Evolutionary conservation across 306 rosid species (phyloP).

Genomic region (Vigna angularis): DNA sequence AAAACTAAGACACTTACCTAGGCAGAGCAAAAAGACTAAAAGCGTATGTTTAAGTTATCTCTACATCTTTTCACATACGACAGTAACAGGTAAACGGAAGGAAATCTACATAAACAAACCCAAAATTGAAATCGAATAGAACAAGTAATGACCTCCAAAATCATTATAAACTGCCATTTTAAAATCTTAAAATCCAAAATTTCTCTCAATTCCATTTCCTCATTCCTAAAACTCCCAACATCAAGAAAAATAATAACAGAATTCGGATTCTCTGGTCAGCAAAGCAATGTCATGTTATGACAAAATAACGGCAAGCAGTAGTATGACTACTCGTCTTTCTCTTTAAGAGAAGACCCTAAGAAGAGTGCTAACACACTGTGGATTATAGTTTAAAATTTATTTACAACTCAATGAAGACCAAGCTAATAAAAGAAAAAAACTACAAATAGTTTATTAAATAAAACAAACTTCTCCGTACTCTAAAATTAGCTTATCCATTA

Average conservation of each 20-base stretch:
- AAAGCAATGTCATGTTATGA: background rate
- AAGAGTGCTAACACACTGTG: background rate
- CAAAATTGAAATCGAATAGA: background rate
- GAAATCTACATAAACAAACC: constrained; percentile 2
- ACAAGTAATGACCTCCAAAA: background rate
- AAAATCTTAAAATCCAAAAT: constrained; percentile 4
- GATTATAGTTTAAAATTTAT: background rate
- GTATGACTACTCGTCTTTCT: background rate
- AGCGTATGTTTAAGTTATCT: background rate
- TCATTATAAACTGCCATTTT: background rate
- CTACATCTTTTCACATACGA: background rate
- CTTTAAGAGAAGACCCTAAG: background rate
- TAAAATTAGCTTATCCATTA: too few relatives aligned
- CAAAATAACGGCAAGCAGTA: background rate
- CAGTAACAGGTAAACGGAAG: background rate
- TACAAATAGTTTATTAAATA: too few relatives aligned
- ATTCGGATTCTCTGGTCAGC: background rate
- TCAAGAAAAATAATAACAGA: background rate
- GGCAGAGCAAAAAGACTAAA: too few relatives aligned
- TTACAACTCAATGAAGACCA: too few relatives aligned
- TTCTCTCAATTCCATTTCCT: constrained; percentile 13
- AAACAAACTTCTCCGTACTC: too few relatives aligned
- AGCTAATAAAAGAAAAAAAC: too few relatives aligned
- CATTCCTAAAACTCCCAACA: background rate
- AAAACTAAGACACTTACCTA: background rate